Base-by-base conservation (phyloP, 1,284 basidiomycete species). In the Coniferiporia weirii region DNA sequence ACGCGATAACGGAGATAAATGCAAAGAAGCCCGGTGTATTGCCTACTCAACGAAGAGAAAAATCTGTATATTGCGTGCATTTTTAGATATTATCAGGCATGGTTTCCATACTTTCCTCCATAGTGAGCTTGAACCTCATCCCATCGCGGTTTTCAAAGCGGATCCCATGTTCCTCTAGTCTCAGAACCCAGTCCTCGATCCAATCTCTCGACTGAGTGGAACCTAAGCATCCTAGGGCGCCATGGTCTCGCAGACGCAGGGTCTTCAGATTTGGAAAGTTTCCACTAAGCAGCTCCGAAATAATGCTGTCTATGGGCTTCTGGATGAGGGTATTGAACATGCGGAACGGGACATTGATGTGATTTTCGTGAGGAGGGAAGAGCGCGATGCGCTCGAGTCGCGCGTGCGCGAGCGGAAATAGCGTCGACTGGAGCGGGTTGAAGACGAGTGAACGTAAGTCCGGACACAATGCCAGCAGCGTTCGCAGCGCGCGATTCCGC, bases 91-190 rank as follows among this genome's bases (percentile, higher is more conserved):
- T 43, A 55, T 55, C 53, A 17, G 53, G 53, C 22, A 55, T 46
- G 15, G n/a, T n/a, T 20, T 55, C 53, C 53, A 55, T 55, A 20
- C 40, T 34, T 12, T 55, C 53, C 15, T 40, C 35, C 7, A 45
- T 32, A 36, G 40, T 45, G 4, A 55, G 34, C 45, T 3, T 43
- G 32, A 46, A 45, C 15, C 44, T 55, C 45, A 55, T 45, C 22
- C 53, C 53, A 17, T 55, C 43, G 10, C 53, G 53, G 34, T 55
- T 55, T 47, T 55, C 53, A 46, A 55, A 55, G 9, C 43, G 53
- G n/a, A 55, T 55, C n/a, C 53, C 43, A 4, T 45, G 40, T 20
- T 55, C 53, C 22, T 55, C 53, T 38, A 45, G 13, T 35, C 27
- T 22, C 43, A 12, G 20, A 8, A n/a, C 20, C 53, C 53, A 55